These are phyloP conservation scores for Rhodofomes roseus DNA, from an alignment of 1,284 basidiomycete species.

Conservation along the genomic window DNA sequence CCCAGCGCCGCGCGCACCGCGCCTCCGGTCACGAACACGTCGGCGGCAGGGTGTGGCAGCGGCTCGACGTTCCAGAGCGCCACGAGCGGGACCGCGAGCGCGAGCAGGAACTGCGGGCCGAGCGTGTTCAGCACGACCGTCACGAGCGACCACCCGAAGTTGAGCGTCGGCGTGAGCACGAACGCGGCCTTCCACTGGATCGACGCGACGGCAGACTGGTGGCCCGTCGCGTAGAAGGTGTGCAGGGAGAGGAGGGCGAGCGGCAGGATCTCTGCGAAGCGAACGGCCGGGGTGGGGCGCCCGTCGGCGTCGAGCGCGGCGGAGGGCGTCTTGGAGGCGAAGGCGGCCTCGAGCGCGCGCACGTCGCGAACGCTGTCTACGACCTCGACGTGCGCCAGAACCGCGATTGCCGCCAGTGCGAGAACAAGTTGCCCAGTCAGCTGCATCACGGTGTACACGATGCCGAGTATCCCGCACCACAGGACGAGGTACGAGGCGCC, in stretches of 20 bases:
- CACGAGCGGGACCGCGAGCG: conserved; percentile 68
- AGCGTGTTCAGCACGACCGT: conserved; percentile 84
- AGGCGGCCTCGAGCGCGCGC: conserved; percentile 47
- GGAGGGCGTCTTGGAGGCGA: conserved; percentile 44
- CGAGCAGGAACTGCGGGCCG: conserved; percentile 66
- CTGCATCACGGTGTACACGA: conserved; percentile 70
- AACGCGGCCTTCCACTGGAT: conserved; percentile 98
- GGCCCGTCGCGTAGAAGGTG: conserved; percentile 86
- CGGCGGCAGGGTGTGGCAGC: conserved; percentile 24
- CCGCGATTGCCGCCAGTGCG: conserved; percentile 55
- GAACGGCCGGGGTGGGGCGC: conserved; percentile 34
- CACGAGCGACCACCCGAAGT: conserved; percentile 74
- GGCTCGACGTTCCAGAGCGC: conserved; percentile 89
- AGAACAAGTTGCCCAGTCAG: conserved; percentile 82
- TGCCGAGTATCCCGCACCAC: conserved; percentile 60
- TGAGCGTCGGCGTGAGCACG: conserved; percentile 62
- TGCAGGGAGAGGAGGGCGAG: conserved; percentile 75
- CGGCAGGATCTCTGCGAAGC: conserved; percentile 68
- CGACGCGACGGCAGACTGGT: conserved; percentile 85
- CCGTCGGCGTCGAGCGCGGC: conserved; percentile 32
- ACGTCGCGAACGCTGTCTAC: conserved; percentile 79
- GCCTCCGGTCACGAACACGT: conserved; percentile 32
- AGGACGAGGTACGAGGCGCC: conserved; percentile 88
- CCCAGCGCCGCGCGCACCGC: conserved; percentile 52
- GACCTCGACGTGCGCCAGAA: conserved; percentile 74